Evolutionary conservation across 345 rosid species (phyloP).

Genomic region (Adansonia digitata): DNA sequence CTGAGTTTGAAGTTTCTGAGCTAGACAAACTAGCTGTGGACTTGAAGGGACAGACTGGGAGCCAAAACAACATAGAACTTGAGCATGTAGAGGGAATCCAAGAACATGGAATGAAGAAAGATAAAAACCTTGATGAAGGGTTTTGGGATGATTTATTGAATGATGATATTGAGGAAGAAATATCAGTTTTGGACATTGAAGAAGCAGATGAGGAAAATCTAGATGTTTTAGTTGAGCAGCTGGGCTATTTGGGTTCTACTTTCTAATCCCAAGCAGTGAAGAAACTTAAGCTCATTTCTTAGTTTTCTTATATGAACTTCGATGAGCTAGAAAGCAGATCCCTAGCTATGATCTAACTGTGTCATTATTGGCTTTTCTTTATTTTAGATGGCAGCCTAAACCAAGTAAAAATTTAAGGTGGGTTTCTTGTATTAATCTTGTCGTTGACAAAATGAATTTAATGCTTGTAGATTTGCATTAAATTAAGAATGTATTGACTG

Average conservation of each 20-base stretch:
- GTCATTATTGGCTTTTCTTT: not conserved
- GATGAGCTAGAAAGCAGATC: not conserved
- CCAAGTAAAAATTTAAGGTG: not conserved
- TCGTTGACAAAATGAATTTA: not conserved
- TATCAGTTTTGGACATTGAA: slow-evolving; percentile 26
- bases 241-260: slow-evolving; percentile 52
- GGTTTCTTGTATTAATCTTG: not conserved
- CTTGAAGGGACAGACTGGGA: too few relatives aligned
- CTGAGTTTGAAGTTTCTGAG: slow-evolving; percentile 39
- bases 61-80: too few relatives aligned
- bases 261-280: slow-evolving; percentile 28
- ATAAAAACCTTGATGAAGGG: slow-evolving; percentile 27
- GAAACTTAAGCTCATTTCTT: not conserved
- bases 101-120: slow-evolving; percentile 20
- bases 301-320: not conserved
- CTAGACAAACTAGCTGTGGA: slow-evolving; percentile 44
- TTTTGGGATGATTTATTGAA: slow-evolving; percentile 63
- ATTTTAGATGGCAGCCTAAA: not conserved
- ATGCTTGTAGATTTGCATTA: slow-evolving; percentile 6
- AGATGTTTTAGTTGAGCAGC: slow-evolving; percentile 48
- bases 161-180: slow-evolving; percentile 37
- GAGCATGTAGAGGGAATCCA: slow-evolving; percentile 20
- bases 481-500: not conserved
- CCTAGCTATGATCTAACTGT: not conserved
- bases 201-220: slow-evolving; percentile 41